Base-by-base conservation (phyloP, 169 alveolate species). In the Plasmodium falciparum region DNA sequence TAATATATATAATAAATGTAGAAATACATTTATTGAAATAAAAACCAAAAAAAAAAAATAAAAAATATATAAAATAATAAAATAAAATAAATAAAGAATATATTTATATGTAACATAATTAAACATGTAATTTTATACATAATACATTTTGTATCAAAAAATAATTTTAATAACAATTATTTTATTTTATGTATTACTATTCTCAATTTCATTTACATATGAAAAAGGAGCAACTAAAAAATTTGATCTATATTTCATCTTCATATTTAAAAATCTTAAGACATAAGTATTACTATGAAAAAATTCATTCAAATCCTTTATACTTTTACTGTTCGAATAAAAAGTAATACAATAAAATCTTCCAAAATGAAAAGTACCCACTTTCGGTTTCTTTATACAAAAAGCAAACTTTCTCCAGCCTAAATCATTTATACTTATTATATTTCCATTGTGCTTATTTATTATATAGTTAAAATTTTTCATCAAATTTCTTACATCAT, bases 331-430 rank as follows among this genome's bases (percentile, higher is more conserved):
- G 58, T 94, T 73, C 17, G 96, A 95, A 65, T 94, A 93, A 61
- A 93, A 59, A 7, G 96, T 95, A 62, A 94, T 90, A 73, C 94
- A 94, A 67, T 90, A 94, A 88, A 91, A 94, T 88, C 94, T 94
- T 56, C 95, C 96, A 91, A 93, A 94, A 92, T 95, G 92, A 63
- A 92, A 94, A 45, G 93, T 75, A 3, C 96, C 96, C 58, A 94
- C 94, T 8, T 94, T 70, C n/a, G 96, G 95, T 91, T 94, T 94
- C 74, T 88, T 89, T 26, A 93, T 93, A 70, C 95, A 90, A 73
- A 76, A 83, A 49, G 91, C 91, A 50, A 83, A 83, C 43, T 83
- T 83, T 43, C 91, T 67, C 91, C 91, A 83, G n/a, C 91, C 91
- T 43, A 83, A 69, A 83, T 83, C 91, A 62, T 83, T 83, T 17